Percentiles rank a stretch among this genome's conserved stretches.
Evolutionary conservation across 805 yeast genomes (phyloP).

Genomic region (Lachancea kluyveri): DNA sequence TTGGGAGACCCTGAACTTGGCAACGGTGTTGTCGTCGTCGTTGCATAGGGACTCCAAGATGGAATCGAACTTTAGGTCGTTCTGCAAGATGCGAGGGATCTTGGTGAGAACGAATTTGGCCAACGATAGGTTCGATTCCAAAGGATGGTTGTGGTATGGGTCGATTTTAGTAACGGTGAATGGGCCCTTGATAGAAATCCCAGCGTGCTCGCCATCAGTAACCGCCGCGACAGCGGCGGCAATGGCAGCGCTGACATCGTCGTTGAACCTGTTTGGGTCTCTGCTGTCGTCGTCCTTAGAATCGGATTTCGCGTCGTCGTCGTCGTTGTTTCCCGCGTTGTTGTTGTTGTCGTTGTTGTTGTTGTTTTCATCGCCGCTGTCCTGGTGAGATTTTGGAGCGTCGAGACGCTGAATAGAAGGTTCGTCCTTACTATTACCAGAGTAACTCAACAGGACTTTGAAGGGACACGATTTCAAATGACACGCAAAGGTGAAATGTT

Average conservation of each 20-base stretch:
- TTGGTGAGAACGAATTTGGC: conserved; percentile 29
- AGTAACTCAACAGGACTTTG: conserved; percentile 28
- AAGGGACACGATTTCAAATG: conserved; percentile 30
- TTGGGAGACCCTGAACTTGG: conserved; percentile 28
- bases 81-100: conserved; percentile 28
- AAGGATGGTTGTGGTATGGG: conserved; percentile 31
- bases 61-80: conserved; percentile 30
- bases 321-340: conserved; percentile 7
- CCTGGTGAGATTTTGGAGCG: neutral
- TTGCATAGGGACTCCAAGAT: conserved; percentile 27
- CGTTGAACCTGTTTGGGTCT: conserved; percentile 15
- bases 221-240: conserved; percentile 33
- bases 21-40: conserved; percentile 26
- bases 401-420: conserved; percentile 1
- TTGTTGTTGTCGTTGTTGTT: conserved; percentile 6
- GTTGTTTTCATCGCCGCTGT: conserved; percentile 1
- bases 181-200: conserved; percentile 22
- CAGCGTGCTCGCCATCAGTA: conserved; percentile 15
- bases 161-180: conserved; percentile 31
- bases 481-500: conserved; percentile 33
- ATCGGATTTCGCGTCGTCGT: conserved; percentile 5
- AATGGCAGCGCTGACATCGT: conserved; percentile 29
- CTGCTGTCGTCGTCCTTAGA: conserved; percentile 8
- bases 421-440: conserved; percentile 18
- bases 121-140: conserved; percentile 26